These are phyloP conservation scores for Kuraishia hungarica DNA, from an alignment of 805 yeast genomes.

Conservation along the genomic window DNA sequence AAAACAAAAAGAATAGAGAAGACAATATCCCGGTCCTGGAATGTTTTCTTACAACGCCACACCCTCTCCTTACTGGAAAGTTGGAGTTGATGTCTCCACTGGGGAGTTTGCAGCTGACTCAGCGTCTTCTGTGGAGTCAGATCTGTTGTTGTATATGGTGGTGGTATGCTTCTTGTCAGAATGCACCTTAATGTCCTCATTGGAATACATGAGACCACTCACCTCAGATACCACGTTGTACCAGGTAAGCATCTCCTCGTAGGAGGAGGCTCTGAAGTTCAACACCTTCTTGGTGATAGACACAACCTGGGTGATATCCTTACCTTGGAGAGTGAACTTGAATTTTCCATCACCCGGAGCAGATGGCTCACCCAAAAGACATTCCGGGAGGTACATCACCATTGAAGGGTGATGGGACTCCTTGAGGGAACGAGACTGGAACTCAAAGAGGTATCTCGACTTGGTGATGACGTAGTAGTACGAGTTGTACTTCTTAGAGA, in stretches of 20 bases:
- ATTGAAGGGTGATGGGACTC: conserved; percentile 36
- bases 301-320: conserved; percentile 25
- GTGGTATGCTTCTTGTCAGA: not conserved
- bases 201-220: conserved; percentile 15
- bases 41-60: too few relatives aligned
- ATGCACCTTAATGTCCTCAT: conserved; percentile 7
- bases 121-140: not conserved
- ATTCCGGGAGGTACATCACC: conserved; percentile 38
- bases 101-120: not conserved
- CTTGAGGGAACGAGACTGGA: conserved; percentile 31
- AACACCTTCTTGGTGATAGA: conserved; percentile 19
- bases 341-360: conserved; percentile 23
- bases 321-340: conserved; percentile 34
- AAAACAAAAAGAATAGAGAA: too few relatives aligned
- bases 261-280: conserved; percentile 32
- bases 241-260: conserved; percentile 39
- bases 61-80: not conserved
- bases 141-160: not conserved
- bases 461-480: conserved; percentile 40
- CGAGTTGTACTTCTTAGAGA: conserved; percentile 32
- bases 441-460: conserved; percentile 35
- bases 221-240: conserved; percentile 26
- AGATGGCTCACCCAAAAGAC: conserved; percentile 27
- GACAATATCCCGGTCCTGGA: too few relatives aligned
- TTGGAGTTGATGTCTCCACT: not conserved